Base-by-base conservation (phyloP, 164 flowering plant genomes). In the Tetracentron sinense region DNA sequence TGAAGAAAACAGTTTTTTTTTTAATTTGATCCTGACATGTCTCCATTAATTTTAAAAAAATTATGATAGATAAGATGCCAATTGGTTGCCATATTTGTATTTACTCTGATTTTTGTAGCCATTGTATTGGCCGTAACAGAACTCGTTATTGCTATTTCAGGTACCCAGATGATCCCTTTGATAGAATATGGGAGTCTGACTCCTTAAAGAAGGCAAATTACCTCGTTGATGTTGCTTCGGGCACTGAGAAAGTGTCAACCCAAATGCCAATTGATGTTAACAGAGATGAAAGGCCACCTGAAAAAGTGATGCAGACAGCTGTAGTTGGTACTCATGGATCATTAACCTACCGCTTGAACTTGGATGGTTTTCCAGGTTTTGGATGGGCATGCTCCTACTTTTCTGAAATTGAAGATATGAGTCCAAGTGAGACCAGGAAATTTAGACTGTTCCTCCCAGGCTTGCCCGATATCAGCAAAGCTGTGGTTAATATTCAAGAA, bases 291-390 rank as follows among this genome's bases (percentile, higher is more conserved):
- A 81, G 77, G 52, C 99, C 99, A 25, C 99, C 99, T 48, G 63
- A 80, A 74, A 95, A 84, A 75, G 99, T 92, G 66, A 92, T 95
- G 97, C 99, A 95, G 75, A 91, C 99, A 33, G 99, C 99, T 67
- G 97, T 92, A n/a, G 92, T 95, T 49, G 97, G 99, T 46, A 84
- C 78, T 62, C 81, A 82, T 60, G 99, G 99, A 54, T 64, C 85
- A 47, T 60, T 95, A 59, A 85, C 92, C 57, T 95, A 95, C 66
- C 90, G 99, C 20, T 60, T 95, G 78, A 88, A 90, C 75, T 81
- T 95, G 74, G 88, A 92, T 48, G 99, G 94, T 23, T 95, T 95
- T 76, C 99, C 97, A 38, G 96, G 92, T 56, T 76, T 33, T 74
- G 97, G 97, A 12, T 95, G 99, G 99, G 99, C 99, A n/a, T 66